Conservation (phyloP, 352 stramenopile species). For the Poterioochromonas sp. region DNA sequence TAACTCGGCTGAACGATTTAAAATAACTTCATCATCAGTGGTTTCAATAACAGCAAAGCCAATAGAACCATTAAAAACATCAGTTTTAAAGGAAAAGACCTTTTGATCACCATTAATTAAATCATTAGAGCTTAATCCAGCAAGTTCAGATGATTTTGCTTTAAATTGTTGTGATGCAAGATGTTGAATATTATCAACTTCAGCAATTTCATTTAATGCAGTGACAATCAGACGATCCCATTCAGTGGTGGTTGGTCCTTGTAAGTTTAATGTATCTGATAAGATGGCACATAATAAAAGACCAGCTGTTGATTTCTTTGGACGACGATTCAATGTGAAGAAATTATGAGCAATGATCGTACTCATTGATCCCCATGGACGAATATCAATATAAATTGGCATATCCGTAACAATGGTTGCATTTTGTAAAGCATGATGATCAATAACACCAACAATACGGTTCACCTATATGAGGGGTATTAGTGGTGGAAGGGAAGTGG, state of each 20-base stretch:
- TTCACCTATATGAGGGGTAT: constrained; percentile 39
- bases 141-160: constrained; percentile 48
- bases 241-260: constrained; percentile 53
- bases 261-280: constrained; percentile 56
- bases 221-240: constrained; percentile 52
- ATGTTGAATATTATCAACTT: constrained; percentile 47
- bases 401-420: constrained; percentile 54
- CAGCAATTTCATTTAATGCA: constrained; percentile 45
- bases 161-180: constrained; percentile 55
- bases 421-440: constrained; percentile 57
- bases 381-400: constrained; percentile 59
- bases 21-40: constrained; percentile 49
- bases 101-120: constrained; percentile 53
- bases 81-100: constrained; percentile 42
- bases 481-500: no score
- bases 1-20: constrained; percentile 48
- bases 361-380: constrained; percentile 54
- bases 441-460: constrained; percentile 56
- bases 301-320: constrained; percentile 46
- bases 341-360: constrained; percentile 57
- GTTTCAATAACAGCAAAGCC: constrained; percentile 53
- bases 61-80: constrained; percentile 41
- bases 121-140: constrained; percentile 42
- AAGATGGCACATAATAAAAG: constrained; percentile 55
- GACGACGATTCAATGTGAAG: constrained; percentile 35